A percentile compares a stretch with the other conserved stretches of the same genome.
Conservation (phyloP, 148 eudicot species). For the Fagopyrum homotropicum region DNA sequence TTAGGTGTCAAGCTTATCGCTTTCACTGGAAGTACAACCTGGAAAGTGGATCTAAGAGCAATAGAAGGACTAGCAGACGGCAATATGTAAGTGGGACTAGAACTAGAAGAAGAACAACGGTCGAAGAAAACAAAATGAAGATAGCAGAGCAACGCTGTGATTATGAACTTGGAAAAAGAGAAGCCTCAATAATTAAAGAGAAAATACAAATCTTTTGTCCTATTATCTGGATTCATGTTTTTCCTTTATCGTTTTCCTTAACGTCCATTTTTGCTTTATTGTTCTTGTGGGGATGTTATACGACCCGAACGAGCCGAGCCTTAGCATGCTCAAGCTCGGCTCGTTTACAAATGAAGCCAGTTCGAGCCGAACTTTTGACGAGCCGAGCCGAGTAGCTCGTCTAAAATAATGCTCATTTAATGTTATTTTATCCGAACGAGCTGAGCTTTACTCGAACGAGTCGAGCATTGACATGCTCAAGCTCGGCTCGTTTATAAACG, state of each 20-base stretch:
- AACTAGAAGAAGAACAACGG: not conserved
- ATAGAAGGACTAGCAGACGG: not conserved
- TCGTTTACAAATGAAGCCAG: too few relatives aligned
- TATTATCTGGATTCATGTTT: not conserved
- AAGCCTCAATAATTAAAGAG: not conserved
- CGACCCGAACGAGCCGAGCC: too few relatives aligned
- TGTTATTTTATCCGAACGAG: too few relatives aligned
- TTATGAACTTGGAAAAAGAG: not conserved
- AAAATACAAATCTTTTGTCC: not conserved
- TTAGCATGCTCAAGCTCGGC: too few relatives aligned
- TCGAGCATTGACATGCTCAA: too few relatives aligned
- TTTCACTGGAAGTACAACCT: not conserved
- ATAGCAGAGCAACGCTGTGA: not conserved
- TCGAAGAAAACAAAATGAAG: not conserved
- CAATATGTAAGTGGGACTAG: not conserved
- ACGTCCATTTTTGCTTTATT: too few relatives aligned
- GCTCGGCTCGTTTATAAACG: too few relatives aligned
- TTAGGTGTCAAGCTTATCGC: not conserved
- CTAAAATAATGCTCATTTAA: too few relatives aligned
- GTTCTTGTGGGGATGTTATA: too few relatives aligned
- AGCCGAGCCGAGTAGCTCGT: too few relatives aligned
- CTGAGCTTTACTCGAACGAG: too few relatives aligned
- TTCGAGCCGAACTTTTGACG: too few relatives aligned
- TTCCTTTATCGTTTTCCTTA: not conserved
- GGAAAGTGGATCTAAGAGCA: not conserved